A percentile compares a stretch with the other conserved stretches of the same genome.
Conservation (phyloP, 352 stramenopile genomes). For the Phytopythium boreale region DNA sequence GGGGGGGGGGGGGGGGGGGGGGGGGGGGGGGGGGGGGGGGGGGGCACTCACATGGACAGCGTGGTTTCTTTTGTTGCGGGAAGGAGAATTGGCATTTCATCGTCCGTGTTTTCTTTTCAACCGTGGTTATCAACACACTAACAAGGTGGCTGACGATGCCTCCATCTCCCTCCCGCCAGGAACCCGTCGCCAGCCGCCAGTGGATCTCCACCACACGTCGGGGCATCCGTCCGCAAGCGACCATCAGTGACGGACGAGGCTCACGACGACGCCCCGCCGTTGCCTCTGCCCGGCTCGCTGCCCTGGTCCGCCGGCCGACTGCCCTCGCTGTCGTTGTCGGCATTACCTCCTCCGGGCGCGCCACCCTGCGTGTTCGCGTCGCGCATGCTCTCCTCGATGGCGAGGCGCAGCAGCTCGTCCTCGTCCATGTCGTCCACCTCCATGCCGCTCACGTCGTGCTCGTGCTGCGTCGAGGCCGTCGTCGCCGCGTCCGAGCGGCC, state of each 20-base stretch:
- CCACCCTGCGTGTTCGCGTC: conserved; percentile 48
- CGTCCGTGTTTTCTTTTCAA: neutral
- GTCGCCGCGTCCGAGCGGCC: conserved; percentile 67
- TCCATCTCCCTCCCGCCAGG: neutral
- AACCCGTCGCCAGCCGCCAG: neutral
- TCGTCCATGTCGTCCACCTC: conserved; percentile 87
- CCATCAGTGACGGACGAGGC: neutral
- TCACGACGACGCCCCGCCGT: conserved; percentile 50
- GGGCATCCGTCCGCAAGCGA: neutral
- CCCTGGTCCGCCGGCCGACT: conserved; percentile 8
- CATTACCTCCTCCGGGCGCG: conserved; percentile 40
- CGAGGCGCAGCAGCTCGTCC: conserved; percentile 78
- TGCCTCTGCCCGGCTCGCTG: conserved; percentile 27
- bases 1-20: too few species aligned
- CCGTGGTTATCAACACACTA: conserved; percentile 10
- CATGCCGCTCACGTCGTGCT: conserved; percentile 77
- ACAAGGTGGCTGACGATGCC: neutral
- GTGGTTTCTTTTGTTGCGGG: neutral
- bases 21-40: too few species aligned
- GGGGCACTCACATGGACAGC: conserved; percentile 10
- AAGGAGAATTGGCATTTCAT: conserved; percentile 7
- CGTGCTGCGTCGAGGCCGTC: conserved; percentile 66
- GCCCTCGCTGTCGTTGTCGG: conserved; percentile 21
- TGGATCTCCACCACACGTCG: too few species aligned
- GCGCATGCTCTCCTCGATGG: conserved; percentile 88